phyloP scores from a whole-genome alignment of 768 basidiomycete genomes.

The Phlebiopsis flavidoalba region DNA sequence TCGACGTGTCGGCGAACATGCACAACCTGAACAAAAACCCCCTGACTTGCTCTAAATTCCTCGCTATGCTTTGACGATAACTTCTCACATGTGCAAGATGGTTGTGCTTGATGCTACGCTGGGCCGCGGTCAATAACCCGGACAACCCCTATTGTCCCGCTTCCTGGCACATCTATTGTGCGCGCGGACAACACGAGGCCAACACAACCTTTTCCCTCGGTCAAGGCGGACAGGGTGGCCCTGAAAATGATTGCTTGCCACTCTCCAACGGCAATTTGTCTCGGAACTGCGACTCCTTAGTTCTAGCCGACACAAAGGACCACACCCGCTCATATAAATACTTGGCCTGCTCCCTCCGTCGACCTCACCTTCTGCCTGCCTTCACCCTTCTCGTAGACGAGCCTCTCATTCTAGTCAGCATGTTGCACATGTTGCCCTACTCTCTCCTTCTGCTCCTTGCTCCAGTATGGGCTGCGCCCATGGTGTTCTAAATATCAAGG shows the following conservation, averaged over 20 bases:
- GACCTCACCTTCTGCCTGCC: not conserved
- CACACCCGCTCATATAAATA: not conserved
- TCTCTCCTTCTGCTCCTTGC: conserved; percentile 17
- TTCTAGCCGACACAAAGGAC: not conserved
- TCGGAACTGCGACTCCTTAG: not conserved
- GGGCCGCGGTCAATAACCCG: not conserved
- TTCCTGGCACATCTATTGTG: not conserved
- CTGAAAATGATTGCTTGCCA: not conserved
- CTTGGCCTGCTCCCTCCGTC: not conserved
- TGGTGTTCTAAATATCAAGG: conserved; percentile 18
- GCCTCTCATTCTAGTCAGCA: conserved; percentile 7
- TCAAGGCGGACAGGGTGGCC: not conserved
- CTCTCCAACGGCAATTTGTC: not conserved
- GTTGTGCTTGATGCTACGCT: no score
- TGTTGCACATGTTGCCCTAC: conserved; percentile 16
- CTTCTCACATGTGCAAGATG: no score
- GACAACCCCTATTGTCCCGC: not conserved
- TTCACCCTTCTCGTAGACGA: not conserved
- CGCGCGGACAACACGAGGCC: not conserved
- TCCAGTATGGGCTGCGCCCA: conserved; percentile 26
- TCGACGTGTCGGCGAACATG: no score
- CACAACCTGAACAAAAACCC: no score
- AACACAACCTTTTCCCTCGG: not conserved
- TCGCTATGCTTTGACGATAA: no score
- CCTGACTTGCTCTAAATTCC: no score